Conservation (phyloP, 306 rosid species). For the Prunus dulcis region DNA sequence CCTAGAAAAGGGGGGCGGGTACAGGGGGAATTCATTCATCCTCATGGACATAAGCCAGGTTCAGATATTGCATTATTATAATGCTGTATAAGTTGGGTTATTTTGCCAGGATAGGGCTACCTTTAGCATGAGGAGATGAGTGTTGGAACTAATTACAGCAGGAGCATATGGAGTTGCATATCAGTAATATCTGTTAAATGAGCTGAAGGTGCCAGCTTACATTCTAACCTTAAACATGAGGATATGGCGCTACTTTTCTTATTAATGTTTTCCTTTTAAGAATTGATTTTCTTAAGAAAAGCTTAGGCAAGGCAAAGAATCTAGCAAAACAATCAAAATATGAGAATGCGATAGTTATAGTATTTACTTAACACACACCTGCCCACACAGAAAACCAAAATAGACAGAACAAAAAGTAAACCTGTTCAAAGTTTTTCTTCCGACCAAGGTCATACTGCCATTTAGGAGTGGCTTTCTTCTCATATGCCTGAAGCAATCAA, state of each 20-base stretch:
- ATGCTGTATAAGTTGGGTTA: neutral
- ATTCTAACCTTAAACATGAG: no score
- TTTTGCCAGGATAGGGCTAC: neutral
- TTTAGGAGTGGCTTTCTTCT: conserved; percentile 42
- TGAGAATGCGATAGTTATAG: neutral
- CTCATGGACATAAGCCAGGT: neutral
- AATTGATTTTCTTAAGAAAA: neutral
- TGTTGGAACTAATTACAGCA: neutral
- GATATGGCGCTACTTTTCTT: neutral
- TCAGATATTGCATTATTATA: conserved; percentile 1
- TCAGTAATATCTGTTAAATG: neutral
- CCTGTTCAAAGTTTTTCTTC: conserved; percentile 66
- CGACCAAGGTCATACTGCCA: conserved; percentile 74
- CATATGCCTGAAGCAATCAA: conserved; percentile 53
- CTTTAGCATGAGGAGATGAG: neutral
- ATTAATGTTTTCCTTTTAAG: neutral
- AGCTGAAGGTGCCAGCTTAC: no score
- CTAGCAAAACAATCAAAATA: neutral
- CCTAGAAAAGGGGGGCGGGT: neutral
- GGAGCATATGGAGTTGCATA: neutral
- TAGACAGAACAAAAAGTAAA: conserved; percentile 19
- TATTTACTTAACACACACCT: neutral
- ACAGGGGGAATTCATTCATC: neutral
- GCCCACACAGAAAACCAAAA: neutral
- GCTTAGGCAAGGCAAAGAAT: neutral